Conservation (phyloP, 2,329 filamentous ascomycete genomes). For the Penicillium italicum region DNA sequence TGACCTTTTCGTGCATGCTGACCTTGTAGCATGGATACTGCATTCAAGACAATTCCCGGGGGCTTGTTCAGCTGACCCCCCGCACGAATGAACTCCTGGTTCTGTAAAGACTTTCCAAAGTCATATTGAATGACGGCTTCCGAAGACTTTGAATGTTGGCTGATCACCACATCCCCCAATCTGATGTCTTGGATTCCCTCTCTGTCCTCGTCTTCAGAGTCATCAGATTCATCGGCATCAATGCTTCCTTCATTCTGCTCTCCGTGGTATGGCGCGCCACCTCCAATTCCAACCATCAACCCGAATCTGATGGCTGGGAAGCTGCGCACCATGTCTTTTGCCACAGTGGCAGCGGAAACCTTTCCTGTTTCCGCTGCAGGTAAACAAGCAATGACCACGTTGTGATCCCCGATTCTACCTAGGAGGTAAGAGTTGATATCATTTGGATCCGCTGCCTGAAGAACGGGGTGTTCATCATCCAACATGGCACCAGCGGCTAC, state of each 20-base stretch:
- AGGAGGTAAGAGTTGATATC: not conserved
- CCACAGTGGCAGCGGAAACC: not conserved
- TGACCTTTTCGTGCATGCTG: not conserved
- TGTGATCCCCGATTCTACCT: not conserved
- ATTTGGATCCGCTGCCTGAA: not conserved
- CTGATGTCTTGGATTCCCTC: not conserved
- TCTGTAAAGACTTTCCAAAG: not conserved
- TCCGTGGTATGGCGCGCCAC: not conserved
- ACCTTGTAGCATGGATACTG: not conserved
- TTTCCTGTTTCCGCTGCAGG: not conserved
- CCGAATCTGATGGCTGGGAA: not conserved
- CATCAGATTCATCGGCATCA: not conserved
- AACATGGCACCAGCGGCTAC: not conserved
- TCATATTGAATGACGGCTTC: not conserved
- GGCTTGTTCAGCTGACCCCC: not conserved
- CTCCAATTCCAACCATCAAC: not conserved
- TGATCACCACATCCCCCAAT: not conserved
- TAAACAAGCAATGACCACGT: not conserved
- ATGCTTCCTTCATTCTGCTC: not conserved
- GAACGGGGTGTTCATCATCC: not conserved
- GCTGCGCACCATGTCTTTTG: not conserved
- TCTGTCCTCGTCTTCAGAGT: not conserved
- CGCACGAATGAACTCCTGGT: not conserved
- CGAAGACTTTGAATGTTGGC: not conserved
- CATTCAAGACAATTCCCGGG: not conserved